phyloP scores from a whole-genome alignment of 169 alveolate genomes.

The Babesia ovis region DNA sequence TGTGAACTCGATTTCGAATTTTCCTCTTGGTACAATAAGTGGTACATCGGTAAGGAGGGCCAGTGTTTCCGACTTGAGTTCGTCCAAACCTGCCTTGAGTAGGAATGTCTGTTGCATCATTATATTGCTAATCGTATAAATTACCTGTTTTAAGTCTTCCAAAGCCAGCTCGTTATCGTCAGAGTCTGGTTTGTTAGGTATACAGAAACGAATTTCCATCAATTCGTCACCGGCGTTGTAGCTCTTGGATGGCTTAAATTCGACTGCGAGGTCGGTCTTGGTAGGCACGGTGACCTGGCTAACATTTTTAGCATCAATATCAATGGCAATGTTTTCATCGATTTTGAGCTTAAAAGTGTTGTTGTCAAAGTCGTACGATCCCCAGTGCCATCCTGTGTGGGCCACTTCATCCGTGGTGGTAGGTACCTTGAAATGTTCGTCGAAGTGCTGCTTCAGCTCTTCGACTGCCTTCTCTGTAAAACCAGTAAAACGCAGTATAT shows the following conservation, averaged over 20 bases:
- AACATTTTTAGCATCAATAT: constrained; percentile 78
- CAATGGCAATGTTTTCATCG: constrained; percentile 78
- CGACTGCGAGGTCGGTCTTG: constrained; percentile 86
- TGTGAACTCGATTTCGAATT: constrained; percentile 91
- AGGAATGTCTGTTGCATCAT: constrained; percentile 73
- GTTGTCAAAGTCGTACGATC: constrained; percentile 82
- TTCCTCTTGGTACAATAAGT: constrained; percentile 94
- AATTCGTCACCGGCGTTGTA: constrained; percentile 64
- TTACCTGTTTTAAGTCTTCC: constrained; percentile 74
- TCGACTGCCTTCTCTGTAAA: constrained; percentile 74
- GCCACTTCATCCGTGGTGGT: constrained; percentile 70
- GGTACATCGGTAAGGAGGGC: constrained; percentile 91
- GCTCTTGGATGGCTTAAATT: constrained; percentile 65
- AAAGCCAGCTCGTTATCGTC: constrained; percentile 70
- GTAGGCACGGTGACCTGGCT: constrained; percentile 83
- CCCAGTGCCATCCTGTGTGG: constrained; percentile 89
- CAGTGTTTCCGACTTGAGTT: constrained; percentile 87
- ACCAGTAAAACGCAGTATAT: constrained; percentile 71
- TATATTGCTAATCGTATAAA: constrained; percentile 19
- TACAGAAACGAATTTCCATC: constrained; percentile 74
- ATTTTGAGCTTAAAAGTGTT: constrained; percentile 69
- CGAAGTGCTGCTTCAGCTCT: constrained; percentile 85
- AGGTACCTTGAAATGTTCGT: constrained; percentile 74
- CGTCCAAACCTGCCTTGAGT: constrained; percentile 90
- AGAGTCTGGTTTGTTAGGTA: constrained; percentile 71